Evolutionary conservation across 129 eudicot species (phyloP).

Genomic region (Flaveria robusta): DNA sequence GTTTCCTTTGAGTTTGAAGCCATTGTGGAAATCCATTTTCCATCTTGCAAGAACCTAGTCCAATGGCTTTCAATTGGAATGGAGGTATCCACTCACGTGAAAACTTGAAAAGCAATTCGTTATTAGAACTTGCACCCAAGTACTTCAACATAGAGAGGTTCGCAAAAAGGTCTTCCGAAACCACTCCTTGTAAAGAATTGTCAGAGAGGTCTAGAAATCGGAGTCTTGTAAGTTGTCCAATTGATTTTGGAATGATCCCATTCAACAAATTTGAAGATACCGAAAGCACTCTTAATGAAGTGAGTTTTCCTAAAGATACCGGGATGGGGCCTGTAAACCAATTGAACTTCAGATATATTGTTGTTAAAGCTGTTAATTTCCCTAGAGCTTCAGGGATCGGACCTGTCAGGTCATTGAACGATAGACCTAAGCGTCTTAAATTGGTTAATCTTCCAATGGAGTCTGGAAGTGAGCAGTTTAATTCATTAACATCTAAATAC

Average conservation of each 20-base stretch:
- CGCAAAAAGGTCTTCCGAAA: not conserved
- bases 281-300: constrained; percentile 1
- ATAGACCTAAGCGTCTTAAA: not conserved
- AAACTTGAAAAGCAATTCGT: not conserved
- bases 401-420: not conserved
- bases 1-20: constrained; percentile 14
- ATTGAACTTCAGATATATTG: not conserved
- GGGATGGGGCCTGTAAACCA: not conserved
- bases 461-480: not conserved
- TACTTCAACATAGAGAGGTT: not conserved
- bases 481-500: not conserved
- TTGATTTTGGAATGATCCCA: constrained; percentile 8
- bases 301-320: constrained; percentile 1
- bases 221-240: not conserved
- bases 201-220: not conserved
- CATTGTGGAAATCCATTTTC: constrained; percentile 10
- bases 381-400: not conserved
- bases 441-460: constrained; percentile 5
- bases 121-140: not conserved
- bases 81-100: not conserved
- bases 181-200: not conserved
- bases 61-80: not conserved
- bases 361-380: not conserved
- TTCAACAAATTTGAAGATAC: not conserved
- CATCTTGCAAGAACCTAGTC: not conserved